phyloP scores from a whole-genome alignment of 108 stramenopile species.

The Chaetoceros tenuissimus region DNA sequence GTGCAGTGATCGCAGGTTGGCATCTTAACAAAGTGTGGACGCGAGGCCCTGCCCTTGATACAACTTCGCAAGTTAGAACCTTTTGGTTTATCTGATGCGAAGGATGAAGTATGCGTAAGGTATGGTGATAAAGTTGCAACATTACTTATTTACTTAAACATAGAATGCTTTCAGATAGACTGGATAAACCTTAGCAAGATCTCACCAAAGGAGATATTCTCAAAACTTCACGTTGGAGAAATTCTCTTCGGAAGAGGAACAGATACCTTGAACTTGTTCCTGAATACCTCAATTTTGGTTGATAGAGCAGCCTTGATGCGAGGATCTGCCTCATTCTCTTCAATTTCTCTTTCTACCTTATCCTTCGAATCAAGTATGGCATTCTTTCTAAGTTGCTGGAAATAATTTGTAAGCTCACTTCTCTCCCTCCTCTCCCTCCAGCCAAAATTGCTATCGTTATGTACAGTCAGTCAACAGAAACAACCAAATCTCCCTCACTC shows the following conservation, averaged over 20 bases:
- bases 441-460: constrained; percentile 88
- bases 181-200: no score
- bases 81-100: no score
- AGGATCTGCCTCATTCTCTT: constrained; percentile 58
- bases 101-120: no score
- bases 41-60: no score
- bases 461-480: constrained; percentile 92
- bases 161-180: no score
- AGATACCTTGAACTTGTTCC: constrained; percentile 72
- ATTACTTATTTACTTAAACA: no score
- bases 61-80: no score
- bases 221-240: constrained; percentile 58
- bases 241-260: constrained; percentile 68
- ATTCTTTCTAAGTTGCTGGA: constrained; percentile 95
- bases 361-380: constrained; percentile 83
- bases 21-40: no score
- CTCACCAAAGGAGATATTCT: no score
- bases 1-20: no score
- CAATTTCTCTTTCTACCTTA: constrained; percentile 83
- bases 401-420: constrained; percentile 92
- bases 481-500: constrained; percentile 84
- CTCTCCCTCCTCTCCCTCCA: constrained; percentile 80
- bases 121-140: no score
- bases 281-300: constrained; percentile 50
- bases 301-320: constrained; percentile 57